Conservation (phyloP, 164 flowering plant genomes). For the Chimonanthus praecox region DNA sequence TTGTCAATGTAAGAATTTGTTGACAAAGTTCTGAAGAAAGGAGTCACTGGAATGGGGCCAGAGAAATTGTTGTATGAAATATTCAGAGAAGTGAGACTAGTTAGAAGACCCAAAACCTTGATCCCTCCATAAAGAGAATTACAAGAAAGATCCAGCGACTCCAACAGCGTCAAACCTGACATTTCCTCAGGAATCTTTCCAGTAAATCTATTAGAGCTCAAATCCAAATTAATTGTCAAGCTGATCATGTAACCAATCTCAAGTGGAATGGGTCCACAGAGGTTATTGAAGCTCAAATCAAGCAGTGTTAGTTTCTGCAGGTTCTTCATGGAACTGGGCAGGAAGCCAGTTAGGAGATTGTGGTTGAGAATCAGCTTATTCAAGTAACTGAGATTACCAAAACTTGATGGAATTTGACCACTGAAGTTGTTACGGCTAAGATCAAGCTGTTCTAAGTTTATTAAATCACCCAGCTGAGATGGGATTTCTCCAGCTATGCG, state of each 20-base stretch:
- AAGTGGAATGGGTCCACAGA: slow-evolving; percentile 70
- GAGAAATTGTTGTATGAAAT: slow-evolving; percentile 88
- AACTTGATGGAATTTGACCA: slow-evolving; percentile 69
- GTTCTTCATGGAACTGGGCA: slow-evolving; percentile 56
- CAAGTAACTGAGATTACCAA: slow-evolving; percentile 85
- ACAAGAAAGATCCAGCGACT: slow-evolving; percentile 78
- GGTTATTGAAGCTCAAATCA: slow-evolving; percentile 78
- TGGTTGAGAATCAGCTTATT: slow-evolving; percentile 85
- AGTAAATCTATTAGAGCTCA: slow-evolving; percentile 61
- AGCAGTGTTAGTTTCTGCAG: slow-evolving; percentile 77
- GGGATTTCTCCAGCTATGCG: slow-evolving; percentile 79
- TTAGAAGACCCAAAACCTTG: slow-evolving; percentile 47
- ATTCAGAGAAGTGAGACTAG: slow-evolving; percentile 77
- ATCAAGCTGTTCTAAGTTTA: slow-evolving; percentile 90
- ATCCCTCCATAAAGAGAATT: slow-evolving; percentile 66
- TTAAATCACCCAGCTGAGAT: slow-evolving; percentile 54
- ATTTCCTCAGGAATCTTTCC: slow-evolving; percentile 77
- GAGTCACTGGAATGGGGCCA: slow-evolving; percentile 83
- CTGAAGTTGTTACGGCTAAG: slow-evolving; percentile 78
- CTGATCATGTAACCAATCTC: slow-evolving; percentile 76
- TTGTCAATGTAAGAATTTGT: slow-evolving; percentile 54
- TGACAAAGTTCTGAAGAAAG: slow-evolving; percentile 70
- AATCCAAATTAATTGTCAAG: slow-evolving; percentile 77
- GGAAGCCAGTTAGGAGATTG: slow-evolving; percentile 60
- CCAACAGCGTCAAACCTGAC: slow-evolving; percentile 67